Conservation (phyloP, 1,139 yeast genomes). For the Debaryomyces fabryi region DNA sequence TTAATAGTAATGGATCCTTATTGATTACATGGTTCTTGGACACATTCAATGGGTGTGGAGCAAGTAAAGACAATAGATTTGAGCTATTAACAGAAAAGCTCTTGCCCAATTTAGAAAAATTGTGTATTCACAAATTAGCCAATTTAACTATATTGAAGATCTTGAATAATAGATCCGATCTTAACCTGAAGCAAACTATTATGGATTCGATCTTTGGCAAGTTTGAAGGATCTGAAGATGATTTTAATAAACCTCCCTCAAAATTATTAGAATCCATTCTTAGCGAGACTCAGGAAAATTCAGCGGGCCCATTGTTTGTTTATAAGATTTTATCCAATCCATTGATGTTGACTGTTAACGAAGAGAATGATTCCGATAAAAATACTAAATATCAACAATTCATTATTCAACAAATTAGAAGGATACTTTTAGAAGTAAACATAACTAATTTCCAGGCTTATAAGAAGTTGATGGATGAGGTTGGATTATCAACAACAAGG, state of each 20-base stretch:
- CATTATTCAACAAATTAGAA: constrained; percentile 61
- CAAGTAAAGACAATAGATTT: constrained; percentile 39
- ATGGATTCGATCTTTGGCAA: constrained; percentile 68
- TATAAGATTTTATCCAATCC: constrained; percentile 78
- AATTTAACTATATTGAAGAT: constrained; percentile 81
- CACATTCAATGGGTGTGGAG: constrained; percentile 68
- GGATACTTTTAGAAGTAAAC: constrained; percentile 60
- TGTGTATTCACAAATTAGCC: constrained; percentile 86
- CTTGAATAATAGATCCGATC: constrained; percentile 68
- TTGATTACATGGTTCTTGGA: constrained; percentile 94
- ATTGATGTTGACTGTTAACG: constrained; percentile 39
- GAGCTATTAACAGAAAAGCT: constrained; percentile 51
- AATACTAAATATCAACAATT: constrained; percentile 56
- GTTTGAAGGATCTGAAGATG: constrained; percentile 31
- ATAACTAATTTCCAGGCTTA: constrained; percentile 68
- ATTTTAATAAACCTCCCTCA: constrained; percentile 27
- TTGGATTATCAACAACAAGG: constrained; percentile 61
- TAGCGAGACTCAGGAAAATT: constrained; percentile 50
- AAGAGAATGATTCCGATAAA: constrained; percentile 27
- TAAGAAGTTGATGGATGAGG: constrained; percentile 89
- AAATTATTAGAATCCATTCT: constrained; percentile 50
- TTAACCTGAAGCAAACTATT: constrained; percentile 60
- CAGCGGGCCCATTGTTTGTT: constrained; percentile 83
- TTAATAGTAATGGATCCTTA: constrained; percentile 85
- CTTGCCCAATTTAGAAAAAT: constrained; percentile 59